Percentiles rank a stretch among this genome's conserved stretches.
These are phyloP conservation scores for Plectranthus barbatus DNA, from an alignment of 257 asterid genomes.

Conservation along the genomic window DNA sequence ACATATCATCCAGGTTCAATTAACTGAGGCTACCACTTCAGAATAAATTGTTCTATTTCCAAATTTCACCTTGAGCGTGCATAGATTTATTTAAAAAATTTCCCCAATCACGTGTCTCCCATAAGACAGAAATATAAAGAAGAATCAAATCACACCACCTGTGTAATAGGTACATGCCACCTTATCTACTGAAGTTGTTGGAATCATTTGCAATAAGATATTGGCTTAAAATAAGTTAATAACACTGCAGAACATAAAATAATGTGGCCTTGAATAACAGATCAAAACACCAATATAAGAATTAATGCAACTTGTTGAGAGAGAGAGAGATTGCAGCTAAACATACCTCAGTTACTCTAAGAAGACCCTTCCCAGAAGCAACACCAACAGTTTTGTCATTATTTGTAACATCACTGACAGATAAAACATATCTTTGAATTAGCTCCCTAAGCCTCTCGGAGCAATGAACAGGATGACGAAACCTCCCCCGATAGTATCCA, in stretches of 20 bases:
- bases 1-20: too few species aligned
- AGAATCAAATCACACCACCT: too few species aligned
- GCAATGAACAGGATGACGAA: constrained; percentile 84
- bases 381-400: constrained; percentile 54
- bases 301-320: not conserved
- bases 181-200: too few species aligned
- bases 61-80: too few species aligned
- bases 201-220: too few species aligned
- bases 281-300: not conserved
- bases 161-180: too few species aligned
- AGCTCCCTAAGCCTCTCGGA: constrained; percentile 94
- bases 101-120: too few species aligned
- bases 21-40: too few species aligned
- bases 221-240: not conserved
- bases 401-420: constrained; percentile 47
- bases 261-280: not conserved
- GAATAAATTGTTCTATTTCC: too few species aligned
- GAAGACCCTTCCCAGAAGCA: constrained; percentile 69
- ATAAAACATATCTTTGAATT: constrained; percentile 66
- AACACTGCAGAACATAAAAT: not conserved
- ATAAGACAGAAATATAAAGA: too few species aligned
- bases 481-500: constrained; percentile 76
- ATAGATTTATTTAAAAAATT: too few species aligned
- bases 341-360: constrained; percentile 85
- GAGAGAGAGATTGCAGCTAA: not conserved